Evolutionary conservation across 108 stramenopile genomes (phyloP).

Genomic region (Nitzschia inconspicua): DNA sequence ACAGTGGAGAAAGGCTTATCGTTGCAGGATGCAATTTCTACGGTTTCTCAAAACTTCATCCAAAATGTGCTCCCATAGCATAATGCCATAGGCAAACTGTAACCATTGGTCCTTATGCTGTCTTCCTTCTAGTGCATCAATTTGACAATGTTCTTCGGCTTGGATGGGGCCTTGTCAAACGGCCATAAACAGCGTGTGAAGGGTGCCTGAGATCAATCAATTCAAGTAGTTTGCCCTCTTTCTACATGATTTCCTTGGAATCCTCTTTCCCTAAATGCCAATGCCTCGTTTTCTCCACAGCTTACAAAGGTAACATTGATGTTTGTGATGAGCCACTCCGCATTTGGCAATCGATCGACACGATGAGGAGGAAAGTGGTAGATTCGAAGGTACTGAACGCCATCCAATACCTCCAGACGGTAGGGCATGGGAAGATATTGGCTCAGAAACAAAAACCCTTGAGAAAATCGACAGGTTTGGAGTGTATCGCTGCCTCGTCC

Average conservation of each 20-base stretch:
- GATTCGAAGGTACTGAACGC: background rate
- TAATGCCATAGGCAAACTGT: too few species aligned
- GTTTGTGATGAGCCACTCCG: constrained; percentile 12
- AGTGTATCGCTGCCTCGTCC: constrained; percentile 15
- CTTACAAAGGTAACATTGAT: constrained; percentile 13
- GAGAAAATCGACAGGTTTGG: background rate
- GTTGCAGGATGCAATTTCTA: constrained; percentile 63
- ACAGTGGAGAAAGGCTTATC: constrained; percentile 16
- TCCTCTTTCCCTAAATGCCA: background rate
- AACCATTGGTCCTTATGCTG: too few species aligned
- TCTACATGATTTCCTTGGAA: too few species aligned
- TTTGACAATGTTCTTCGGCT: too few species aligned
- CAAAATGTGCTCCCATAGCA: constrained; percentile 44
- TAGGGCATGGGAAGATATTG: constrained; percentile 14
- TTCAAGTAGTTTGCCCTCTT: too few species aligned
- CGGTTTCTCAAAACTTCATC: constrained; percentile 37
- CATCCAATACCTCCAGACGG: background rate
- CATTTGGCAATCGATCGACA: background rate
- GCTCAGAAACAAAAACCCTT: background rate
- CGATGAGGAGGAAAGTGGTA: background rate
- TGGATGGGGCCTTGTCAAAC: too few species aligned
- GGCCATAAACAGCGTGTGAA: too few species aligned
- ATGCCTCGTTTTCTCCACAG: background rate
- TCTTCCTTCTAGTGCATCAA: too few species aligned
- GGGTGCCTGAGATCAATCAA: too few species aligned